A percentile compares a stretch with the other conserved stretches of the same genome.
phyloP scores from a whole-genome alignment of 1,139 yeast species.

The Geotrichum cucujoidarum region DNA sequence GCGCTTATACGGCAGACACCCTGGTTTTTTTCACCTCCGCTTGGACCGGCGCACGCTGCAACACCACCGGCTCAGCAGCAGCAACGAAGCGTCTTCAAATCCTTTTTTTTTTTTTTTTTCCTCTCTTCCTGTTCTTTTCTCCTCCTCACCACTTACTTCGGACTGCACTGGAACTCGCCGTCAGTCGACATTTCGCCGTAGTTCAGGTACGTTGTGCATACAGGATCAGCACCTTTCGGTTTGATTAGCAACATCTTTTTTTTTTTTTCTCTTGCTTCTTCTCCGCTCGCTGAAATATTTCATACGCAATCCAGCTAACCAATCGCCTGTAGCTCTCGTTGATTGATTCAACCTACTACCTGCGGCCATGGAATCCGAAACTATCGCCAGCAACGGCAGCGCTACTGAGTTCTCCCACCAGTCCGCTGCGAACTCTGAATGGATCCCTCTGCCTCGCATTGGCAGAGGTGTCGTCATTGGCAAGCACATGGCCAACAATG shows the following conservation, averaged over 20 bases:
- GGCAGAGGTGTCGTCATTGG: constrained; percentile 32
- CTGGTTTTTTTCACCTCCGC: background rate
- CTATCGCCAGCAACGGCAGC: background rate
- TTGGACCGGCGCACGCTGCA: background rate
- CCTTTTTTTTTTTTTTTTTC: background rate
- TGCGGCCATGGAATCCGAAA: constrained; percentile 7
- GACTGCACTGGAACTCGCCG: too few relatives aligned
- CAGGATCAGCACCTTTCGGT: too few relatives aligned
- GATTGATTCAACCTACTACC: too few relatives aligned
- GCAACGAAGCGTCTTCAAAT: too few relatives aligned
- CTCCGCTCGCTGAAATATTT: too few relatives aligned
- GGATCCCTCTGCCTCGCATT: constrained; percentile 41
- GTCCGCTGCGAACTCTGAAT: constrained; percentile 26
- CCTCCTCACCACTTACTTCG: background rate
- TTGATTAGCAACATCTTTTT: too few relatives aligned
- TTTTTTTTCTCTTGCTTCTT: too few relatives aligned
- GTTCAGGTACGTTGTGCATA: too few relatives aligned
- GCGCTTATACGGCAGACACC: too few relatives aligned
- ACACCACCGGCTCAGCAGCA: background rate
- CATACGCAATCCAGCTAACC: too few relatives aligned
- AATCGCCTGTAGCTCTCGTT: background rate
- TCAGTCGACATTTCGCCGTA: too few relatives aligned
- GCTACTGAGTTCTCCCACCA: constrained; percentile 8
- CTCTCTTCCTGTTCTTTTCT: background rate
- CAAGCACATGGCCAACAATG: constrained; percentile 25